Evolutionary conservation across 139 green algal species (phyloP).

Genomic region (Chlamydomonas asymmetrica): DNA sequence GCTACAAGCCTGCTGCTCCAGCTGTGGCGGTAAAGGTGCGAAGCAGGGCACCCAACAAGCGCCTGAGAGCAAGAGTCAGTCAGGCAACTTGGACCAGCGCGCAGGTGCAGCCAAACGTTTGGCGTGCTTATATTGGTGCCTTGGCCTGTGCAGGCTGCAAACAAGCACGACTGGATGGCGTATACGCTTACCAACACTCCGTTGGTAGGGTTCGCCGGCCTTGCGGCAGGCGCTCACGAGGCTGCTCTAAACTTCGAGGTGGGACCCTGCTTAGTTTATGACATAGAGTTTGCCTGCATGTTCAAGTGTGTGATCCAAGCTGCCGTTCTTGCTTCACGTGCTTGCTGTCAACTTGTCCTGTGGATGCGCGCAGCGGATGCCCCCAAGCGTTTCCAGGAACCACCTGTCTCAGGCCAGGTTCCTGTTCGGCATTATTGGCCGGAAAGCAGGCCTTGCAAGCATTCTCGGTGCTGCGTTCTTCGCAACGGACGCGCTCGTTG

Average conservation of each 20-base stretch:
- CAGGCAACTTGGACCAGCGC: background rate
- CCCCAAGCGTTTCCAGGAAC: constrained; percentile 23
- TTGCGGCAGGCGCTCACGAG: constrained; percentile 35
- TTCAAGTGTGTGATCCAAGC: background rate
- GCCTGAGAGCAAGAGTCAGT: background rate
- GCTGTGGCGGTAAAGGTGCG: background rate
- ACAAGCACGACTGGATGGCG: constrained; percentile 34
- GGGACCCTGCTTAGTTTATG: background rate
- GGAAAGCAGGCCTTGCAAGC: constrained; percentile 23
- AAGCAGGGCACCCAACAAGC: too few relatives aligned
- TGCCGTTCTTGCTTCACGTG: background rate
- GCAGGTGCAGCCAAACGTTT: background rate
- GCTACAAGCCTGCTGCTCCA: background rate
- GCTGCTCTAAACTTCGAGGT: constrained; percentile 45
- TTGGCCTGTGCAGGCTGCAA: constrained; percentile 15
- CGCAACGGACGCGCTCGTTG: constrained; percentile 35
- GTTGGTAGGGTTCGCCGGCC: constrained; percentile 38
- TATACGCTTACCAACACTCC: constrained; percentile 38
- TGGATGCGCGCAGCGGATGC: constrained; percentile 29
- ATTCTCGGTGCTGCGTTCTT: constrained; percentile 41
- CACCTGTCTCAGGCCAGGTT: constrained; percentile 29
- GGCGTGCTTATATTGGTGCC: background rate
- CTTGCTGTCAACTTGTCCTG: background rate
- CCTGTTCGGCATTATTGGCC: constrained; percentile 30
- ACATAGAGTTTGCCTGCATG: background rate